phyloP scores from a whole-genome alignment of 371 early-diverging fungal genomes.

The Mucor piriformis region DNA sequence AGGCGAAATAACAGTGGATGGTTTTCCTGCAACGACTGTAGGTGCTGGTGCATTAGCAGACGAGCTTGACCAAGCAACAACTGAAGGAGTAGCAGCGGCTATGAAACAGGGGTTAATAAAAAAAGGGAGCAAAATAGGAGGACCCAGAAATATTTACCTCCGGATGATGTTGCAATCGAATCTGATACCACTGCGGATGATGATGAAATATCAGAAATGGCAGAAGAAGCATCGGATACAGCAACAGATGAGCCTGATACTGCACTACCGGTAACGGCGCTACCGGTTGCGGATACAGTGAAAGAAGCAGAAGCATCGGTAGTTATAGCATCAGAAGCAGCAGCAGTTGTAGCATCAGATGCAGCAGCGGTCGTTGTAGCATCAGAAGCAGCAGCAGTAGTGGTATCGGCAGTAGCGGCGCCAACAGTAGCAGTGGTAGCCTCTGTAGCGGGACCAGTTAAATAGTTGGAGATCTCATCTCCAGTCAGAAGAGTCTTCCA shows the following conservation, averaged over 20 bases:
- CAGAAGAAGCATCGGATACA: background rate
- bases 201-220: background rate
- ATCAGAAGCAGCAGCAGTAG: constrained; percentile 5
- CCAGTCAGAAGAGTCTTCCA: constrained; percentile 24
- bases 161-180: background rate
- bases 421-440: constrained; percentile 5
- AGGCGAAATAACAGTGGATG: constrained; percentile 4
- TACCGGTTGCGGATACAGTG: constrained; percentile 1
- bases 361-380: background rate
- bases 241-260: background rate
- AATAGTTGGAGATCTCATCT: constrained; percentile 22
- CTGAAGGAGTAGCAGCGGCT: constrained; percentile 4
- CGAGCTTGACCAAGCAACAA: constrained; percentile 17
- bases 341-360: background rate
- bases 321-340: background rate
- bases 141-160: background rate
- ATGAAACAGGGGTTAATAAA: background rate
- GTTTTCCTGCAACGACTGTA: background rate
- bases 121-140: background rate
- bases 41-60: constrained; percentile 6
- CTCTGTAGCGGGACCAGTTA: constrained; percentile 14
- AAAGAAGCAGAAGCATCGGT: background rate
- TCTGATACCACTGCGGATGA: constrained; percentile 2
- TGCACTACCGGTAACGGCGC: background rate
- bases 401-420: background rate